These are phyloP conservation scores for Coelastrella sp. DNA, from an alignment of 139 green algal species.

Conservation along the genomic window DNA sequence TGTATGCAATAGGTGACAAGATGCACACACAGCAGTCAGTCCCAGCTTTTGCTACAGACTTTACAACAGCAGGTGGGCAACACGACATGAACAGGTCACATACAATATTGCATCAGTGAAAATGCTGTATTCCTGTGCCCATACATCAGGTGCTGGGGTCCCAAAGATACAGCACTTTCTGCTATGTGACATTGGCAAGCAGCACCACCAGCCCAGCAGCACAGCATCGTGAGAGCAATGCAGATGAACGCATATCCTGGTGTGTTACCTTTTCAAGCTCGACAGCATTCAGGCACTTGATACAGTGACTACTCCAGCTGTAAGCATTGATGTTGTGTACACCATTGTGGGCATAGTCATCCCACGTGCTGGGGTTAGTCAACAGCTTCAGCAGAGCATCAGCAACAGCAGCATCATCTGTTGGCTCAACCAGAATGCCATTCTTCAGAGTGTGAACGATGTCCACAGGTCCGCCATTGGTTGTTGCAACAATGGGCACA, in stretches of 20 bases:
- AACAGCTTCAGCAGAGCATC: constrained; percentile 87
- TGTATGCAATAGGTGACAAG: neutral
- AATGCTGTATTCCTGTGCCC: too few species aligned
- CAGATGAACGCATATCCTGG: too few species aligned
- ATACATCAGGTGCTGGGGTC: too few species aligned
- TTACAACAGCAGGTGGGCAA: neutral
- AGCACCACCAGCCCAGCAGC: too few species aligned
- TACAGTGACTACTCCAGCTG: constrained; percentile 90
- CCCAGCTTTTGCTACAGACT: neutral
- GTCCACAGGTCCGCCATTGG: constrained; percentile 91
- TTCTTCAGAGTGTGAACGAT: constrained; percentile 87
- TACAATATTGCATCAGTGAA: too few species aligned
- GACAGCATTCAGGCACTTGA: constrained; percentile 77
- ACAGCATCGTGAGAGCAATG: too few species aligned
- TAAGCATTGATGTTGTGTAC: constrained; percentile 91
- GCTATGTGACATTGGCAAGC: too few species aligned
- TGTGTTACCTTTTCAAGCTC: constrained; percentile 64
- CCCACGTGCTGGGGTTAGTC: constrained; percentile 77
- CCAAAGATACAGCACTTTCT: too few species aligned
- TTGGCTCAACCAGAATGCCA: constrained; percentile 92
- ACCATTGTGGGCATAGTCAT: constrained; percentile 74
- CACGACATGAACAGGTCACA: too few species aligned
- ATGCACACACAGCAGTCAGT: neutral
- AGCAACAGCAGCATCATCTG: constrained; percentile 75
- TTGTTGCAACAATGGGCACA: constrained; percentile 95